Evolutionary conservation across 1,139 yeast species (phyloP).

Genomic region (Debaryomyces subglobosus): DNA sequence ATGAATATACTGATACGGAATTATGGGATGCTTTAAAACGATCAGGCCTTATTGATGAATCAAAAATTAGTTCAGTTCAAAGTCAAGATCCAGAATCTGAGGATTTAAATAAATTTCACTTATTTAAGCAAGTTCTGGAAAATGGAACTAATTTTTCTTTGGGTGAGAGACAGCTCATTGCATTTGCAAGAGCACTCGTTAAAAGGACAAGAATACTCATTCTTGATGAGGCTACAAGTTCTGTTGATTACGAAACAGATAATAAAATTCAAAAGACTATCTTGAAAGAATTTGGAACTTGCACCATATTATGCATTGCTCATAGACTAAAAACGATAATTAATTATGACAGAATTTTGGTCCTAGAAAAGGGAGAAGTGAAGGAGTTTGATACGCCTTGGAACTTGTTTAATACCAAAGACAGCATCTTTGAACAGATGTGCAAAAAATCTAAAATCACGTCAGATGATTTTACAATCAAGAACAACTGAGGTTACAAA

Average conservation of each 20-base stretch:
- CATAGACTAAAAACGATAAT: constrained; percentile 73
- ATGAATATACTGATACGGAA: constrained; percentile 49
- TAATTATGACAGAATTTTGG: constrained; percentile 65
- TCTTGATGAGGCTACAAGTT: constrained; percentile 82
- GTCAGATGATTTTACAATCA: constrained; percentile 21
- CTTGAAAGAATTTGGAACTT: constrained; percentile 57
- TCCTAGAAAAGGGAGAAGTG: constrained; percentile 64
- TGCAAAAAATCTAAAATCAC: constrained; percentile 54
- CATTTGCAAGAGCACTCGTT: constrained; percentile 79
- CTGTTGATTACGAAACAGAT: constrained; percentile 81
- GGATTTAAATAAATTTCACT: constrained; percentile 58
- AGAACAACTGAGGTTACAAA: background rate
- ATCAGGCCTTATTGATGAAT: constrained; percentile 57
- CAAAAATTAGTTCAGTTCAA: constrained; percentile 14
- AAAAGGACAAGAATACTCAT: constrained; percentile 66
- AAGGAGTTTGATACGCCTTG: constrained; percentile 62
- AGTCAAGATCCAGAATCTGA: constrained; percentile 11
- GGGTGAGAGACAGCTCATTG: constrained; percentile 76
- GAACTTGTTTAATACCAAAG: constrained; percentile 35
- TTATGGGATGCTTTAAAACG: constrained; percentile 61
- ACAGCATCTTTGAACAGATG: constrained; percentile 49
- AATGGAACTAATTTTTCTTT: constrained; percentile 78
- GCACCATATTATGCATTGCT: constrained; percentile 79
- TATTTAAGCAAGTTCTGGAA: constrained; percentile 60
- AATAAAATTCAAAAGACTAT: constrained; percentile 69